Evolutionary conservation across 208 protist species (phyloP).

Genomic region (Vickermania ingenoplastis): DNA sequence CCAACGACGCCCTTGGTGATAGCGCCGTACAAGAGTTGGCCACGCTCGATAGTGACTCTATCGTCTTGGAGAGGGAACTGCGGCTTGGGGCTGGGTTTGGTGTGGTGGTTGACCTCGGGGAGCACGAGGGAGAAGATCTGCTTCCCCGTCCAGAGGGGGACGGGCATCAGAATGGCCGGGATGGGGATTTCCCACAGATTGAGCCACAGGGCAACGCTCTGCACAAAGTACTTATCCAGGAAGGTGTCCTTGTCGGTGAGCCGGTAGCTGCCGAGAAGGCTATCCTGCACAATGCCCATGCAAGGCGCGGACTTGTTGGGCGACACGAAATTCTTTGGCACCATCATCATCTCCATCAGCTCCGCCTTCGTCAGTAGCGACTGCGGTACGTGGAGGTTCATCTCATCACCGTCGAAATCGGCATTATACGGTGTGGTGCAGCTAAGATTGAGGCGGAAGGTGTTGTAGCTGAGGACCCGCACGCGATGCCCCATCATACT

Average conservation of each 20-base stretch:
- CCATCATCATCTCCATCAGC: constrained; percentile 98
- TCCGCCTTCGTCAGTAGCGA: constrained; percentile 94
- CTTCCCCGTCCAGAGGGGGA: constrained; percentile 99
- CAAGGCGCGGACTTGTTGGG: constrained; percentile 97
- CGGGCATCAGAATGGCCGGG: constrained; percentile 97
- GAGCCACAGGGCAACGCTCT: constrained; percentile 98
- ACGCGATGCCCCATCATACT: constrained; percentile 99
- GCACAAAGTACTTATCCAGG: constrained; percentile 94
- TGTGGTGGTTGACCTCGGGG: constrained; percentile 90
- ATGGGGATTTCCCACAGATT: constrained; percentile 92
- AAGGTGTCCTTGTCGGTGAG: constrained; percentile 96
- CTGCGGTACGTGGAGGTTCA: constrained; percentile 99
- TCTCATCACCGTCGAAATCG: constrained; percentile 99
- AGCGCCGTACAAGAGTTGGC: constrained; percentile 86
- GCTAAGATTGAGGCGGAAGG: constrained; percentile 98
- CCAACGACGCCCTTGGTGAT: constrained; percentile 90
- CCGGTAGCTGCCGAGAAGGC: constrained; percentile 90
- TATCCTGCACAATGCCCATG: constrained; percentile 99
- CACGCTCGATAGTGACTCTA: constrained; percentile 87
- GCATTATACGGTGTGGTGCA: constrained; percentile 99
- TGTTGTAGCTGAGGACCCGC: constrained; percentile 97
- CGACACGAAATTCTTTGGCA: constrained; percentile 99
- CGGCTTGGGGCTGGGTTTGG: constrained; percentile 33
- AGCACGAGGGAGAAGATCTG: constrained; percentile 98
- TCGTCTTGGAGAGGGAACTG: constrained; percentile 80